Evolutionary conservation across 2,329 filamentous ascomycete species (phyloP), one percentile per base, ranked within the genome.

Genomic region (Rhynchosporium secalis): DNA sequence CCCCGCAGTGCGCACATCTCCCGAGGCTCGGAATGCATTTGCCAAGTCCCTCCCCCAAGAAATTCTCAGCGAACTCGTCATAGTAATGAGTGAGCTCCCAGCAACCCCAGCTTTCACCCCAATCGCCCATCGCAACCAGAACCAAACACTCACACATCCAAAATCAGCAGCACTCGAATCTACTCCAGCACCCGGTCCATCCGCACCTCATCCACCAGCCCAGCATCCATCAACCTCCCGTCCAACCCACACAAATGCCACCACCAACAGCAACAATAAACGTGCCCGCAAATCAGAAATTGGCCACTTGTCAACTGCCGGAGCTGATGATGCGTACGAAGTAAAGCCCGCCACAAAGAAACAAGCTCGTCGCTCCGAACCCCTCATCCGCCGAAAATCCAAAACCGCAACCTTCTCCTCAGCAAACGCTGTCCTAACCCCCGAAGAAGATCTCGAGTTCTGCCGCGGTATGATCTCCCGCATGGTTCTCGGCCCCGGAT

Each of bases 401-500:
- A 60, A 48, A 15, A 60, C 56, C 43, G 57, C 60, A 40, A 40
- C 45, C n/a, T 58, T 65, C 7, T 45, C 56, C 13, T 10, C 31
- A 3, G 58, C 61, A 9, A 51, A 40, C 20, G 56, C 46, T 15
- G 58, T 58, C n/a, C n/a, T 68, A 33, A 64, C 58, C 5, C 60
- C 69, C 1, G 75, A 76, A 26, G 75, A 78, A 62, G 86, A 86
- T 70, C 73, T 87, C 20, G 78, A 79, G 9, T 87, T 85, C 69
- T 87, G 85, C 67, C 75, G 80, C 2, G 83, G 86, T 65, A 75
- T 87, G 0, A 71, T 87, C 54, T 77, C 77, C 1, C 78, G 84
- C 36, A 88, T 88, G 85, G 76, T 87, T 0, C 84, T 82, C 1
- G 85, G 84, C 0, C 85, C 85, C 63, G 84, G 85, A 6, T 87